Evolutionary conservation across 352 stramenopile genomes (phyloP).

Genomic region (Ophiocytium majus): DNA sequence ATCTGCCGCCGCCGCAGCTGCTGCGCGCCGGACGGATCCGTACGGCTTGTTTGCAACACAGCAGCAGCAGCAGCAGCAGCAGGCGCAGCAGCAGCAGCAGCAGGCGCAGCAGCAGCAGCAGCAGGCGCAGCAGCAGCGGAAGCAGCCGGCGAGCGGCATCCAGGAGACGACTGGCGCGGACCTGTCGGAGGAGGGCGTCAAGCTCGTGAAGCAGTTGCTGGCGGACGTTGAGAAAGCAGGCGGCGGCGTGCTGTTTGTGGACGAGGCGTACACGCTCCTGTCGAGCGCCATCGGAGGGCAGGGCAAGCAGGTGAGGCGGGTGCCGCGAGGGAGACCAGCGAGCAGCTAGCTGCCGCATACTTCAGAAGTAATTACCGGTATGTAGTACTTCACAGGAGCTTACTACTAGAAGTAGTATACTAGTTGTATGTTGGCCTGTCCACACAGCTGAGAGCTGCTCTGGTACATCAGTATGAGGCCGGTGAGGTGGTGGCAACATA

Average conservation of each 20-base stretch:
- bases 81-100: background rate
- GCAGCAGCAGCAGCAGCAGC: background rate
- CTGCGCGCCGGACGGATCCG: no score
- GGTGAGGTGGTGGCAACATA: no score
- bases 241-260: slow-evolving; percentile 83
- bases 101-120: background rate
- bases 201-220: slow-evolving; percentile 58
- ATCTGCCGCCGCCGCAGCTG: slow-evolving; percentile 10
- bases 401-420: no score
- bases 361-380: no score
- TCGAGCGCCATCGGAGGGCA: background rate
- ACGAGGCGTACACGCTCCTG: slow-evolving; percentile 76
- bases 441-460: no score
- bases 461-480: no score
- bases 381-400: no score
- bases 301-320: slow-evolving; percentile 17
- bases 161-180: slow-evolving; percentile 49
- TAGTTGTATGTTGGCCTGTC: no score
- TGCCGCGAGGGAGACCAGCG: slow-evolving; percentile 77
- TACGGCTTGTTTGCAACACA: no score
- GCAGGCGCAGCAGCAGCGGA: slow-evolving; percentile 16
- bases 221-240: slow-evolving; percentile 69
- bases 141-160: background rate
- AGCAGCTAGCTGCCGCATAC: no score
- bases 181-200: slow-evolving; percentile 41